Evolutionary conservation across 2,329 filamentous ascomycete species (phyloP), one percentile per base, ranked within the genome.

Genomic region (Pyrenophora graminea): DNA sequence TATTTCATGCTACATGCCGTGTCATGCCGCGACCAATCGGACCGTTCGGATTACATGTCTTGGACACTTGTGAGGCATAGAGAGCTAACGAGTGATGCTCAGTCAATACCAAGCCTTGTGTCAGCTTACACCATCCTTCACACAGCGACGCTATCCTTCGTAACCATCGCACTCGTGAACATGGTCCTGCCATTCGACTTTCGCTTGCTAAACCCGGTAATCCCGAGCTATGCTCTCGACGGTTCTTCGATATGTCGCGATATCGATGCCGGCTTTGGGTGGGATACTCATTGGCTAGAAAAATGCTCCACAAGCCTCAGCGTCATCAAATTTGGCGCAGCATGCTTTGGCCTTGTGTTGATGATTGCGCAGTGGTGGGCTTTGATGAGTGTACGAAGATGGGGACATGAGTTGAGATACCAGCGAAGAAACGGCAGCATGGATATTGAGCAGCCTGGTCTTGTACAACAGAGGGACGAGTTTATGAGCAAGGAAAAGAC

Each of bases 331-430:
- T 47, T 60, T 5, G 58, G 56, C 8, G 56, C 63, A 3, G 64
- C 58, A 4, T 63, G 59, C 32, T 43, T 62, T 25, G 63, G 61
- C 0, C 56, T 69, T 37, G 41, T 63, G 4, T 49, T 69, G 48
- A 63, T 71, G 51, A 50, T 56, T 2, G 69, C 64, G 42, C 71
- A 74, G 49, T 74, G 71, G 71, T 68, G 67, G 65, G 64, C 67
- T 13, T 42, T 72, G 34, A 17, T 61, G 39, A 58, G 58, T 5
- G 66, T 73, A 3, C 56, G 63, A 39, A 48, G 39, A n/a, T 74
- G 68, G 63, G 64, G 62, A 12, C 62, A 49, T 34, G 61, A 58
- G 36, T 19, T 51, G 27, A 39, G 18, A 42, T 47, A 39, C 17
- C 21, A 36, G 44, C 49, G 25, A 3, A 46, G 40, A 39, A 44